Evolutionary conservation across 306 rosid genomes (phyloP).

Genomic region (Medicago lupulina): DNA sequence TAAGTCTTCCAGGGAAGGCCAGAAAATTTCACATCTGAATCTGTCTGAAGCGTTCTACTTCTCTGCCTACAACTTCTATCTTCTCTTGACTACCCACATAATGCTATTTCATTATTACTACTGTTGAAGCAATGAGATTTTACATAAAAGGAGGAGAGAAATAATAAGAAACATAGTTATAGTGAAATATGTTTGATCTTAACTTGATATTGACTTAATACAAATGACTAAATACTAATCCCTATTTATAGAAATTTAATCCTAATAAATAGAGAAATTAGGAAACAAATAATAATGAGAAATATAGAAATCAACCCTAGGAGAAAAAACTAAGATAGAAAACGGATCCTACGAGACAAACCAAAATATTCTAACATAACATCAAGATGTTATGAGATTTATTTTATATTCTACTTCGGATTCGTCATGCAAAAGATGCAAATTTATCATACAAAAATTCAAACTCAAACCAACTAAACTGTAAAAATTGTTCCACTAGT

Average conservation of each 20-base stretch:
- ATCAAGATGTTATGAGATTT: background rate
- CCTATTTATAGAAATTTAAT: background rate
- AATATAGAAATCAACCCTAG: background rate
- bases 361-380: background rate
- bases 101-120: slow-evolving; percentile 9
- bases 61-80: slow-evolving; percentile 17
- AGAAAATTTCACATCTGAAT: slow-evolving; percentile 5
- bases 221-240: background rate
- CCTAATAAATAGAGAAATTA: background rate
- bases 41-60: slow-evolving; percentile 8
- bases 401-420: background rate
- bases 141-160: background rate
- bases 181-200: background rate
- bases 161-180: background rate
- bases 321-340: slow-evolving; percentile 4
- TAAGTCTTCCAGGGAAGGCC: slow-evolving; percentile 9
- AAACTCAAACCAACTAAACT: slow-evolving; percentile 21
- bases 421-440: slow-evolving; percentile 6
- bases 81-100: slow-evolving; percentile 10
- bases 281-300: slow-evolving; percentile 3
- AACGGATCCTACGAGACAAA: background rate
- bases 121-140: background rate
- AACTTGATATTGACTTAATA: background rate
- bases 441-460: slow-evolving; percentile 20
- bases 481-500: slow-evolving; percentile 19